Evolutionary conservation across 2,329 filamentous ascomycete genomes (phyloP), one percentile per base, ranked within the genome.

Genomic region (Exutisphaerella laricina): DNA sequence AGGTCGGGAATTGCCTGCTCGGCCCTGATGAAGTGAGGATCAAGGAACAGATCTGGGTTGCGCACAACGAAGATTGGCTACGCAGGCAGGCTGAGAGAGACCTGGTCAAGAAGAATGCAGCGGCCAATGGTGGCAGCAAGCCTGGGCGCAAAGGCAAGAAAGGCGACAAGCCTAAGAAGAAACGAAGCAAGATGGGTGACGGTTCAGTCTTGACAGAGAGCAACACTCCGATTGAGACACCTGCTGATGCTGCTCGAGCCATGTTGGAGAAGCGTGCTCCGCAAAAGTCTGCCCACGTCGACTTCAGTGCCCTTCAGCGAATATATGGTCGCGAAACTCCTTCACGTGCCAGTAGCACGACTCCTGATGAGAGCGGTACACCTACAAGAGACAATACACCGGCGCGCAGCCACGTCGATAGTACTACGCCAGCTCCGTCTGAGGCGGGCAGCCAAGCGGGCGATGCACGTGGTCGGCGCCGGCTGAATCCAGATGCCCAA

Each of bases 11-110:
- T 56, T 95, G 89, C 59, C 66, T 88, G 25, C 73, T 97, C 4
- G 77, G 75, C 0, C 77, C 82, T 1, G 77, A 79, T 3, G 89
- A 97, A 66, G 78, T 82, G 2, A 77, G 77, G 23, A 79, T 88
- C 59, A 97, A 96, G 64, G 89, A 96, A 64, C 80, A 81, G 46
- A 85, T 97, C 39, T 98, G 92, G 92, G 81, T 94, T 31, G 89
- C 90, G 46, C 82, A 89, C 61, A 97, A 98, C 65, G 88, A 92
- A 62, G 88, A 94, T 54, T 98, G 89, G 78, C 73, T 98, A 28
- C 85, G 90, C 6, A 78, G 81, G 36, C 84, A 94, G 60, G 88
- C 96, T 59, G 80, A 85, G 47, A 94, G 92, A 64, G 74, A 84
- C 5, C 83, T 94, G 43, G 78, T 84, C 28, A 78, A 81, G 46